Conservation (phyloP, 257 asterid species). For the Cruciata laevipes region DNA sequence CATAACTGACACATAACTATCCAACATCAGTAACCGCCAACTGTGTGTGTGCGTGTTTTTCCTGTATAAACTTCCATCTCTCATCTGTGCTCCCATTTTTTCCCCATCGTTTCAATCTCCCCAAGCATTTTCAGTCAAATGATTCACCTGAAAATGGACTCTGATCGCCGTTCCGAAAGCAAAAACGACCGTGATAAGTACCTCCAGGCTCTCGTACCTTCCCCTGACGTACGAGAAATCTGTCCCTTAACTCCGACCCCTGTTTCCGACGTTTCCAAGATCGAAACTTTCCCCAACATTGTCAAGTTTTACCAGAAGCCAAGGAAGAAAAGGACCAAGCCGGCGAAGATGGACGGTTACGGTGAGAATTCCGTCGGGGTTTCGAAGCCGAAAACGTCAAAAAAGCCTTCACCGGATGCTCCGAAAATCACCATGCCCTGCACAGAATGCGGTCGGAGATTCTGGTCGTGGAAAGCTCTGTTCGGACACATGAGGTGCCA, state of each 20-base stretch:
- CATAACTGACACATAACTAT: slow-evolving; percentile 15
- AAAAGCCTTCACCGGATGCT: slow-evolving; percentile 46
- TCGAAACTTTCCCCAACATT: background rate
- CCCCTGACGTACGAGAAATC: slow-evolving; percentile 9
- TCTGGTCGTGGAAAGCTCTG: slow-evolving; percentile 87
- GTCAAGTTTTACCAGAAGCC: slow-evolving; percentile 30
- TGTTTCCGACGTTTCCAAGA: background rate
- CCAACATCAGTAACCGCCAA: slow-evolving; percentile 17
- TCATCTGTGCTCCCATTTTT: background rate
- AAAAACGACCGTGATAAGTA: background rate
- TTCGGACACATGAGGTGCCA: slow-evolving; percentile 99
- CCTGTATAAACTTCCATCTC: background rate
- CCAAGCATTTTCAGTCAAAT: background rate
- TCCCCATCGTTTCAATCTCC: background rate
- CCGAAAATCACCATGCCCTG: slow-evolving; percentile 66
- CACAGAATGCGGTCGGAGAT: slow-evolving; percentile 69
- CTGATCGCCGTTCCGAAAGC: background rate
- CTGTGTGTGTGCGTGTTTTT: background rate
- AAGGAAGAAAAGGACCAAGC: slow-evolving; percentile 46
- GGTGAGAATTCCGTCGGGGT: slow-evolving; percentile 2
- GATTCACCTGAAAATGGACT: slow-evolving; percentile 4
- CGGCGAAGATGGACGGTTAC: slow-evolving; percentile 12
- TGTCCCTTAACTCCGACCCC: background rate
- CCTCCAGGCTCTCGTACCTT: slow-evolving; percentile 5
- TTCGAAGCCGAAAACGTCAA: slow-evolving; percentile 25